Conservation (phyloP, 768 basidiomycete species). For the Amanita polypyramis region DNA sequence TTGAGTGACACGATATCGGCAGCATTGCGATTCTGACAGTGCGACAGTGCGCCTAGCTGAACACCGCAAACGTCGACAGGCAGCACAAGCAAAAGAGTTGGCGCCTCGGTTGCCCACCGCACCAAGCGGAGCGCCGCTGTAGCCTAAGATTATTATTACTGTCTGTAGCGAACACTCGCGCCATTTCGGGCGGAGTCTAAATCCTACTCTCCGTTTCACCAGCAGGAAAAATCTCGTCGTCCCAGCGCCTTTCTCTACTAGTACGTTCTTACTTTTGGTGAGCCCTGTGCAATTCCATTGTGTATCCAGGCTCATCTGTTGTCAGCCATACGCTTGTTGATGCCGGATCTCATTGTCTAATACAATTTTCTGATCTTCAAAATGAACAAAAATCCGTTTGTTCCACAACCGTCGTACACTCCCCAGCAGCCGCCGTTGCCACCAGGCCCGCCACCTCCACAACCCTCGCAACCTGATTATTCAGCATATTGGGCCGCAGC, state of each 20-base stretch:
- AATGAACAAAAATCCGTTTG: constrained; percentile 85
- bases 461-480: constrained; percentile 61
- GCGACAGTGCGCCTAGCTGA: constrained; percentile 57
- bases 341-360: background rate
- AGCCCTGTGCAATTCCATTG: background rate
- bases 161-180: background rate
- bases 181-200: constrained; percentile 17
- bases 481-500: constrained; percentile 67
- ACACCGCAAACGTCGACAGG: constrained; percentile 59
- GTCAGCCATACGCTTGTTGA: background rate
- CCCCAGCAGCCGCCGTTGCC: constrained; percentile 71
- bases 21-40: constrained; percentile 3
- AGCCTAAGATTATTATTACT: no score
- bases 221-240: background rate
- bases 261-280: background rate
- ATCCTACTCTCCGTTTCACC: constrained; percentile 8
- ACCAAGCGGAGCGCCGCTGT: constrained; percentile 25
- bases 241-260: background rate
- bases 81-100: constrained; percentile 56
- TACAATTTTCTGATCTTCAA: background rate
- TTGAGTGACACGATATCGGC: constrained; percentile 16
- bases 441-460: constrained; percentile 69
- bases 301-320: background rate
- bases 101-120: constrained; percentile 63
- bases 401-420: constrained; percentile 56